Conservation (phyloP, 176 grass and related monocot genomes). For the Rhipidocladum racemiflorum region DNA sequence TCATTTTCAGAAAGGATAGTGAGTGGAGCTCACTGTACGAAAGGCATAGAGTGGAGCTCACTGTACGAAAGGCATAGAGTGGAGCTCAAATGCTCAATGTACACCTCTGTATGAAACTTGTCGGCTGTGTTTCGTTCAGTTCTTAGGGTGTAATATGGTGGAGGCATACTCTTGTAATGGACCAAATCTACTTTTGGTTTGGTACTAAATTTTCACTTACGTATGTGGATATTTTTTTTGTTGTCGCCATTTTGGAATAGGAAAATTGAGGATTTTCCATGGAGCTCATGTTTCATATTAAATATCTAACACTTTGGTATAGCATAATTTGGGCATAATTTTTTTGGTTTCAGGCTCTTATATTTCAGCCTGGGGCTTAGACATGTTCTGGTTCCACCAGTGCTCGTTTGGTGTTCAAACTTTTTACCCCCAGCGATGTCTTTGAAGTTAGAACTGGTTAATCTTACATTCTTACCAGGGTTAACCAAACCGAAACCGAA, state of each 20-base stretch:
- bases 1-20: no score
- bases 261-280: not conserved
- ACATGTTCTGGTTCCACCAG: not conserved
- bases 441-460: not conserved
- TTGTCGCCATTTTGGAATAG: not conserved
- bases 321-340: not conserved
- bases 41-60: no score
- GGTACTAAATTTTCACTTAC: not conserved
- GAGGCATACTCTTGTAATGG: not conserved
- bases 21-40: no score
- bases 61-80: no score
- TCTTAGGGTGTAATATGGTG: no score
- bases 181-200: not conserved
- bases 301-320: not conserved
- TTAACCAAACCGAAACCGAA: no score
- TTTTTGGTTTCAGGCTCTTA: not conserved
- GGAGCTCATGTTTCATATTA: not conserved
- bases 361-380: not conserved
- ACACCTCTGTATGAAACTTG: no score
- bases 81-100: no score
- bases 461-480: no score
- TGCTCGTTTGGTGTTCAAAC: not conserved
- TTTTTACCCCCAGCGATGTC: not conserved
- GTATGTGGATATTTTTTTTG: not conserved
- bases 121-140: no score